phyloP scores from a whole-genome alignment of 352 stramenopile species.

The Peronospora tabacina region DNA sequence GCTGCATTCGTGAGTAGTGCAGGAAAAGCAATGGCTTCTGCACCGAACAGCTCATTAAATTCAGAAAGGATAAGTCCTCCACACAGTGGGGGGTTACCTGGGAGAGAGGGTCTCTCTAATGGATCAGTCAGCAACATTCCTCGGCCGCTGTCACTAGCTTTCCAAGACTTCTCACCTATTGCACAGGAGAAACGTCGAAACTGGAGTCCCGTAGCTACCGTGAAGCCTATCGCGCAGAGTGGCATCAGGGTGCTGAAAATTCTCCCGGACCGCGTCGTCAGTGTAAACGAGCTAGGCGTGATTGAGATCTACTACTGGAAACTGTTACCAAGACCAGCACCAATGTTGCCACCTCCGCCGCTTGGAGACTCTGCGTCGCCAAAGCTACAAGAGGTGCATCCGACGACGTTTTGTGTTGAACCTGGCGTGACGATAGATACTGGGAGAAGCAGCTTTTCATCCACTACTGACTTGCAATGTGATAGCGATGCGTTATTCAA shows the following conservation, averaged over 20 bases:
- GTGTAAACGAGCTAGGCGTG: constrained; percentile 75
- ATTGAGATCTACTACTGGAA: constrained; percentile 86
- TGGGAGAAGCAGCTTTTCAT: constrained; percentile 13
- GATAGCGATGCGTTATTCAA: constrained; percentile 16
- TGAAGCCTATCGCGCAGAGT: constrained; percentile 55
- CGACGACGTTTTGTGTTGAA: constrained; percentile 18
- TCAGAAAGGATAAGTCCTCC: constrained; percentile 16
- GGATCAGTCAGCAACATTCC: constrained; percentile 24
- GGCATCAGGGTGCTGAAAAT: constrained; percentile 62
- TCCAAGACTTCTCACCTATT: constrained; percentile 43
- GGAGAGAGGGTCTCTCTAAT: constrained; percentile 3
- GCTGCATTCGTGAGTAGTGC: constrained; percentile 24
- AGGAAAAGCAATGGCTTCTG: constrained; percentile 8
- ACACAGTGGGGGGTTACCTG: constrained; percentile 5
- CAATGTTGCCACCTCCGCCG: constrained; percentile 7
- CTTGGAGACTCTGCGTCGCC: constrained; percentile 8
- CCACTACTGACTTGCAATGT: constrained; percentile 6
- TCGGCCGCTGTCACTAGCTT: constrained; percentile 54
- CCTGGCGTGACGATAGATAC: constrained; percentile 6
- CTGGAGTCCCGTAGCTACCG: constrained; percentile 49
- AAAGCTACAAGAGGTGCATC: constrained; percentile 5
- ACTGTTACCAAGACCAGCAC: constrained; percentile 44
- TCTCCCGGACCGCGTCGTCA: constrained; percentile 65
- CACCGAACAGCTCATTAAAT: constrained; percentile 6
- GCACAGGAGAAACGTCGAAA: constrained; percentile 51